Evolutionary conservation across 257 asterid genomes (phyloP), one percentile per base, ranked within the genome.

Genomic region (Nicotiana benthamiana): DNA sequence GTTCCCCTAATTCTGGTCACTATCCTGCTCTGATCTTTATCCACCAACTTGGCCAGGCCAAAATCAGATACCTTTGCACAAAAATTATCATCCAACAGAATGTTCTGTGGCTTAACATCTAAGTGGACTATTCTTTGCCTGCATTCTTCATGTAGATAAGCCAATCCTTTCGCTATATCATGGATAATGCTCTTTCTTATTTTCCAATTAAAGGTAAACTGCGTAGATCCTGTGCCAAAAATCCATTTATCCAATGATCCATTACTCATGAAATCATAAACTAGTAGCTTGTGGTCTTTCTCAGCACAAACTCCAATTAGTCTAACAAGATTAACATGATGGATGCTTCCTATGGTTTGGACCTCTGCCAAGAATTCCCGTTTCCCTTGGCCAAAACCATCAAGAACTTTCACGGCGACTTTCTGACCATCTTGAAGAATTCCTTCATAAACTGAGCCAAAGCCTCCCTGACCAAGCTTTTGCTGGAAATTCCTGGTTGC

Each of bases 1-100:
- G 84, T 84, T 17, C 84, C 87, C 51, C 80, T 82, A 81, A 85
- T 75, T 64, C 61, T 74, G 52, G 88, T 85, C 36, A 82, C 81
- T 13, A 82, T 83, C 12, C 57, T 60, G 79, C 84, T 85, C 74
- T 82, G 82, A 48, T 85, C 84, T 17, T 80, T 85, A 17, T 48
- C 80, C 17, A 85, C 62, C 17, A 85, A 80, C 40, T 85, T 85
- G 20, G 87, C 74, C 43, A 85, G 66, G 34, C 88, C 88, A 66
- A 85, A 85, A 36, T 82, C 88, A n/a, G 88, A 80, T 11, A 85
- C 32, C 18, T 85, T 85, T 27, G 88, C 88, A 53, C 83, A 75
- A 75, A 80, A 60, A 8, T 80, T 62, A 2, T 82, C 83, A 15
- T 85, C 85, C n/a, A 84, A 68, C 54, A 83, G 86, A 64, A 83